Conservation (phyloP, 768 basidiomycete genomes). For the Tulasnella sp. region DNA sequence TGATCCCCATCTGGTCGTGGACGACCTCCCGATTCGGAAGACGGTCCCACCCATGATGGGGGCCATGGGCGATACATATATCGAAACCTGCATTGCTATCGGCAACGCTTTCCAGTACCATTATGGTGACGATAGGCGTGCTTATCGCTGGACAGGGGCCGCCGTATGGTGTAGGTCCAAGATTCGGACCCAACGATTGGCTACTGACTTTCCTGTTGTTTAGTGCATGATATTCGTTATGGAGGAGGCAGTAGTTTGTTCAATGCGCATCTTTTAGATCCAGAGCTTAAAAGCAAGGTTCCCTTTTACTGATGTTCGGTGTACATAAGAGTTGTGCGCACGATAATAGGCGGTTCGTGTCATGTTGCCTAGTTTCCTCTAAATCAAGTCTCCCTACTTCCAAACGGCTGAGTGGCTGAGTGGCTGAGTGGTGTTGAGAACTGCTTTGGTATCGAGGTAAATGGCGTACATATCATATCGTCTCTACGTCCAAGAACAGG, state of each 20-base stretch:
- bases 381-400: too few species aligned
- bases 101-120: background rate
- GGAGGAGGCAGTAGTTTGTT: constrained; percentile 3
- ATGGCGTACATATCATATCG: too few species aligned
- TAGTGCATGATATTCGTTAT: constrained; percentile 1
- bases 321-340: background rate
- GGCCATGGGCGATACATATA: background rate
- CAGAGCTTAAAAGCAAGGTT: background rate
- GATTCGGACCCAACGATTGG: background rate
- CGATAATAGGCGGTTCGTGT: too few species aligned
- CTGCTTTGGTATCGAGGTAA: too few species aligned
- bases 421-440: too few species aligned
- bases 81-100: background rate
- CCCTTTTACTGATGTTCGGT: background rate
- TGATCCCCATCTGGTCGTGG: background rate
- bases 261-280: background rate
- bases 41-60: background rate
- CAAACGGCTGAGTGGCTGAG: too few species aligned
- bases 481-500: too few species aligned
- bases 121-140: background rate
- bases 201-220: background rate
- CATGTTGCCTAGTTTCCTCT: too few species aligned
- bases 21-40: background rate
- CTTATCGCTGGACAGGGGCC: background rate
- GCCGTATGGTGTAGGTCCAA: constrained; percentile 3